Evolutionary conservation across 2,329 filamentous ascomycete species (phyloP).

Genomic region (Exophiala dermatitidis): DNA sequence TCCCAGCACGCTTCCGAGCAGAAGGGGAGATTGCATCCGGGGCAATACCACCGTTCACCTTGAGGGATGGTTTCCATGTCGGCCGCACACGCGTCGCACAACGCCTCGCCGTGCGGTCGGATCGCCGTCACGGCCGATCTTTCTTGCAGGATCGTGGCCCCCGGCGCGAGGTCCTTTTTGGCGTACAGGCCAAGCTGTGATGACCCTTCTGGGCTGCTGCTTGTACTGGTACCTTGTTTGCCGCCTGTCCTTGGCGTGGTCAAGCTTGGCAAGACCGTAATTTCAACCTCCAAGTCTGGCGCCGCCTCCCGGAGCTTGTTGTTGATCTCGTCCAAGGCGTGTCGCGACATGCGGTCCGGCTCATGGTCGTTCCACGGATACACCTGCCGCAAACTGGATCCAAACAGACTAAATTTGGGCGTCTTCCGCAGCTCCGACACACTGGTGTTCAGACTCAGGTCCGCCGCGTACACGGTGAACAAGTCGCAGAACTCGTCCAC

Average conservation of each 20-base stretch:
- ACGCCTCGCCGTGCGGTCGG: slow-evolving; percentile 74
- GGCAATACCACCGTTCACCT: slow-evolving; percentile 36
- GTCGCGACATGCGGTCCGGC: slow-evolving; percentile 49
- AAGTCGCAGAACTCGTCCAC: slow-evolving; percentile 37
- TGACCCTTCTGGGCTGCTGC: slow-evolving; percentile 36
- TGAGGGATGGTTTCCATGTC: slow-evolving; percentile 53
- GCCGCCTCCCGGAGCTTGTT: slow-evolving; percentile 55
- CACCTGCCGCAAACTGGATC: slow-evolving; percentile 45
- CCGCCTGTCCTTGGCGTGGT: slow-evolving; percentile 32
- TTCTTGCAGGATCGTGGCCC: slow-evolving; percentile 71
- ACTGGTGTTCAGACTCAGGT: slow-evolving; percentile 1
- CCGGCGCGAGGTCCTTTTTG: slow-evolving; percentile 67
- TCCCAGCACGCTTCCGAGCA: slow-evolving; percentile 52
- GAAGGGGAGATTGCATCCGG: slow-evolving; percentile 49
- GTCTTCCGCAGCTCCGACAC: slow-evolving; percentile 2
- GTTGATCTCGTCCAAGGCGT: slow-evolving; percentile 63
- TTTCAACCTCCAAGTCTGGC: slow-evolving; percentile 72
- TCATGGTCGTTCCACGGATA: slow-evolving; percentile 59
- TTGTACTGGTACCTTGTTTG: not conserved
- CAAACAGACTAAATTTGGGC: slow-evolving; percentile 23
- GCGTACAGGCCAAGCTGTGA: slow-evolving; percentile 87
- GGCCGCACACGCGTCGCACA: slow-evolving; percentile 86
- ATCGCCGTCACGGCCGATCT: slow-evolving; percentile 83
- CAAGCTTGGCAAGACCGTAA: slow-evolving; percentile 67
- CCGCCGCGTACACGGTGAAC: slow-evolving; percentile 30